These are phyloP conservation scores for Raffaelea albimanens DNA, from an alignment of 2,329 filamentous ascomycete species.

Conservation along the genomic window DNA sequence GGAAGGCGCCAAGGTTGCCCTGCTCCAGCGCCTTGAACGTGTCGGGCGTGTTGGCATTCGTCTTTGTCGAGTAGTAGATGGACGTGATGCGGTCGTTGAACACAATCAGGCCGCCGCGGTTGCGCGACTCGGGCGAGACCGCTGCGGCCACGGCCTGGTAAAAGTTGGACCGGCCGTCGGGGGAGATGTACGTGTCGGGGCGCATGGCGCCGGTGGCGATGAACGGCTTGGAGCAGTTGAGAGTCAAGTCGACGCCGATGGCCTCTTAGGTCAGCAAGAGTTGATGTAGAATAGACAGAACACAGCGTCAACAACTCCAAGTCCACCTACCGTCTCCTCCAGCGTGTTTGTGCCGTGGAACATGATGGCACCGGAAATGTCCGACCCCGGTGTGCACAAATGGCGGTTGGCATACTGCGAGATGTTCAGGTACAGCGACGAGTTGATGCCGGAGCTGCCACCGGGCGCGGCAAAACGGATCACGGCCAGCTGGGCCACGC, in stretches of 20 bases:
- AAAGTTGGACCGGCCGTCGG: slow-evolving; percentile 43
- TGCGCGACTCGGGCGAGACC: slow-evolving; percentile 25
- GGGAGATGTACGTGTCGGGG: slow-evolving; percentile 41
- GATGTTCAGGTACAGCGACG: slow-evolving; percentile 23
- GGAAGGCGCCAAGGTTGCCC: slow-evolving; percentile 47
- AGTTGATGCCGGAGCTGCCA: slow-evolving; percentile 22
- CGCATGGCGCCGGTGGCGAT: slow-evolving; percentile 45
- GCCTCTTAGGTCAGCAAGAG: slow-evolving; percentile 22
- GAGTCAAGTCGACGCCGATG: slow-evolving; percentile 41
- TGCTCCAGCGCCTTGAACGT: slow-evolving; percentile 50
- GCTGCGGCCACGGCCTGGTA: slow-evolving; percentile 42
- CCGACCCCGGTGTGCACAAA: slow-evolving; percentile 20
- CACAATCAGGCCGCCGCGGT: slow-evolving; percentile 48
- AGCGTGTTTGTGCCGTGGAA: slow-evolving; percentile 45
- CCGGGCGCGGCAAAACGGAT: slow-evolving; percentile 17
- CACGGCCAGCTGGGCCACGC: slow-evolving; percentile 21
- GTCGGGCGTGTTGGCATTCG: slow-evolving; percentile 52
- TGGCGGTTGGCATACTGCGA: slow-evolving; percentile 21
- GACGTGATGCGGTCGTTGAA: slow-evolving; percentile 52
- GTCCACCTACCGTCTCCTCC: slow-evolving; percentile 33
- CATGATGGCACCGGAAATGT: slow-evolving; percentile 21
- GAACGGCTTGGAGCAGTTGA: slow-evolving; percentile 43
- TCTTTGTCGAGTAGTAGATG: slow-evolving; percentile 53
- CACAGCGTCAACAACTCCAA: background rate
- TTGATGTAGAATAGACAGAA: background rate